Percentiles rank a stretch among this genome's conserved stretches.
These are phyloP conservation scores for Phymatotrichopsis omnivora DNA, from an alignment of 2,329 filamentous ascomycete species.

Conservation along the genomic window DNA sequence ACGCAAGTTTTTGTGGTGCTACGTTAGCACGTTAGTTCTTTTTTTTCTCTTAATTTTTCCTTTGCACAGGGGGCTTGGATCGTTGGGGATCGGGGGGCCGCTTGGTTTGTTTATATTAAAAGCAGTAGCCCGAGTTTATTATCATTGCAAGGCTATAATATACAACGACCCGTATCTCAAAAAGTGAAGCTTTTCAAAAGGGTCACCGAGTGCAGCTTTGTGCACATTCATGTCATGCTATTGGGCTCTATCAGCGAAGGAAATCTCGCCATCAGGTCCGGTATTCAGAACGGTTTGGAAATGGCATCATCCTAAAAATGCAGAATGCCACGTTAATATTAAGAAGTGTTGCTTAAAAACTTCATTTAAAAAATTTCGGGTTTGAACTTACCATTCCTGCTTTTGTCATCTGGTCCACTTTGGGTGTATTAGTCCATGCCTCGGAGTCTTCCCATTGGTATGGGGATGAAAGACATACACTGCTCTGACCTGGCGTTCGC, in stretches of 20 bases:
- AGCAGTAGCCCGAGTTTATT: too few relatives aligned
- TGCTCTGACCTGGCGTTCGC: conserved; percentile 69
- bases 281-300: conserved; percentile 68
- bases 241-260: conserved; percentile 43
- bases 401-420: conserved; percentile 45
- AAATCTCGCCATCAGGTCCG: conserved; percentile 59
- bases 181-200: too few relatives aligned
- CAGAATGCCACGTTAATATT: conserved; percentile 35
- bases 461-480: conserved; percentile 41
- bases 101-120: too few relatives aligned
- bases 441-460: neutral
- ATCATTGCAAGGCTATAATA: too few relatives aligned
- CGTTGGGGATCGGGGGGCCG: too few relatives aligned
- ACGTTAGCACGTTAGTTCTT: too few relatives aligned
- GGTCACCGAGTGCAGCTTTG: too few relatives aligned
- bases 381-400: conserved; percentile 49
- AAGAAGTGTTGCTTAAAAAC: neutral
- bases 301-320: conserved; percentile 53
- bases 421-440: conserved; percentile 1
- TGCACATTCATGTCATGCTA: too few relatives aligned
- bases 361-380: neutral
- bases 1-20: too few relatives aligned
- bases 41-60: too few relatives aligned
- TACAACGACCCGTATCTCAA: too few relatives aligned
- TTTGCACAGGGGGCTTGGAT: too few relatives aligned